Evolutionary conservation across 1,284 basidiomycete species (phyloP).

Genomic region (Sanguinoderma infundibulare): DNA sequence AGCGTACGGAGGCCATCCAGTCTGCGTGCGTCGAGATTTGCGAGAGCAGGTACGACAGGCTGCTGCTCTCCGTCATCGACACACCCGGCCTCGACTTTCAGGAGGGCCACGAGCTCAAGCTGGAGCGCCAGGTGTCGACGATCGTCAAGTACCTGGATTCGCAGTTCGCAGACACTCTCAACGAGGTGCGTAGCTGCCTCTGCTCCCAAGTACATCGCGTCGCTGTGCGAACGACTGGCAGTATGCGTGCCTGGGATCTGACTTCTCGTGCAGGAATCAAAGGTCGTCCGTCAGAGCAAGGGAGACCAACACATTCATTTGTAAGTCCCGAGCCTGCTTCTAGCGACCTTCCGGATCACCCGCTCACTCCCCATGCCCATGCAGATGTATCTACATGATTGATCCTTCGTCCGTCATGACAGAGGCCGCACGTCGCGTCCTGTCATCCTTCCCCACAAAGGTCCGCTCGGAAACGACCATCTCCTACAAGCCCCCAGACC

Average conservation of each 20-base stretch:
- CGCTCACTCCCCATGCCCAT: constrained; percentile 29
- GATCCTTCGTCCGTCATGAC: constrained; percentile 75
- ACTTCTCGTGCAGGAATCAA: constrained; percentile 64
- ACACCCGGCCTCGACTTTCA: constrained; percentile 81
- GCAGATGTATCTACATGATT: constrained; percentile 80
- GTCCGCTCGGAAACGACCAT: constrained; percentile 65
- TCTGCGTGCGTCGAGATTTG: constrained; percentile 76
- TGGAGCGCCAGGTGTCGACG: constrained; percentile 74
- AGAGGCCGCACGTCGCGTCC: constrained; percentile 49
- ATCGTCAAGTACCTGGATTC: constrained; percentile 77
- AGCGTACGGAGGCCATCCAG: constrained; percentile 63
- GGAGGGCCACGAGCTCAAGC: constrained; percentile 69
- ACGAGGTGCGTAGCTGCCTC: constrained; percentile 57
- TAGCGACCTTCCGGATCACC: neutral
- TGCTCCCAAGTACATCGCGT: neutral
- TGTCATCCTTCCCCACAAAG: constrained; percentile 52
- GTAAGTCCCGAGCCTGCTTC: constrained; percentile 48
- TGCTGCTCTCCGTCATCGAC: constrained; percentile 78
- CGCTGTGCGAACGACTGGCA: neutral
- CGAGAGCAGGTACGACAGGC: constrained; percentile 77
- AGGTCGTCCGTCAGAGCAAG: constrained; percentile 81
- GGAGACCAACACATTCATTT: constrained; percentile 85
- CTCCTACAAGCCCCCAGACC: constrained; percentile 56
- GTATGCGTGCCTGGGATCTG: constrained; percentile 9
- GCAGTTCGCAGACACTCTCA: constrained; percentile 83